Evolutionary conservation across 2,329 filamentous ascomycete species (phyloP).

Genomic region (Zopfia rhizophila): DNA sequence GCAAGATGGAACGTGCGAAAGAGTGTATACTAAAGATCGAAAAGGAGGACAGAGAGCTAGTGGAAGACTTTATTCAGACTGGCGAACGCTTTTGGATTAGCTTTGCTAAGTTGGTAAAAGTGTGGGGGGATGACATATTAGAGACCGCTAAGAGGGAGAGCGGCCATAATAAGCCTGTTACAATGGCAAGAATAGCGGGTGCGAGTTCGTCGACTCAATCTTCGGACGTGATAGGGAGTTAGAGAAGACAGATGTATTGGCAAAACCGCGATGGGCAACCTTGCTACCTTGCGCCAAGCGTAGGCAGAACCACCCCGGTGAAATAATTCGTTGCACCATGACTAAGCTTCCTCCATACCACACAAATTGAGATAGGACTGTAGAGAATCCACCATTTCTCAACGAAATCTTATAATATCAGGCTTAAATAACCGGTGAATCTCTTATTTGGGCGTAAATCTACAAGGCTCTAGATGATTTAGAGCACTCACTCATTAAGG

Average conservation of each 20-base stretch:
- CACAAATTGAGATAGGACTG: too few species aligned
- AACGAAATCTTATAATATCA: too few species aligned
- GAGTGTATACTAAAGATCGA: constrained; percentile 79
- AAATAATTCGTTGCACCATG: too few species aligned
- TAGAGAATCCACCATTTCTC: too few species aligned
- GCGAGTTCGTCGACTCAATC: constrained; percentile 95
- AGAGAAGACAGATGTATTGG: constrained; percentile 83
- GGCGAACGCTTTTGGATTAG: constrained; percentile 88
- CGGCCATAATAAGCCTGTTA: constrained; percentile 67
- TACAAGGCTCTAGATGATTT: too few species aligned
- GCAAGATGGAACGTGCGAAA: constrained; percentile 92
- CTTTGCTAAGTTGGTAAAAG: constrained; percentile 86
- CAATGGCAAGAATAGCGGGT: constrained; percentile 90
- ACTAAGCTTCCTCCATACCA: too few species aligned
- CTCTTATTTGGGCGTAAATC: too few species aligned
- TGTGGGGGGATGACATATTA: constrained; percentile 97
- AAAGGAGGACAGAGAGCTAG: constrained; percentile 75
- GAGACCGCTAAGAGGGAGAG: constrained; percentile 79
- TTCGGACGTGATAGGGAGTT: constrained; percentile 93
- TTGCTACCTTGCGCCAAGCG: too few species aligned
- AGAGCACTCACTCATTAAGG: too few species aligned
- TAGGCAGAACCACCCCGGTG: too few species aligned
- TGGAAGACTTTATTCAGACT: constrained; percentile 89
- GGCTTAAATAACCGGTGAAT: too few species aligned
- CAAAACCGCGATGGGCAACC: too few species aligned